Evolutionary conservation across 345 rosid species (phyloP).

Genomic region (Trapa bicornis): DNA sequence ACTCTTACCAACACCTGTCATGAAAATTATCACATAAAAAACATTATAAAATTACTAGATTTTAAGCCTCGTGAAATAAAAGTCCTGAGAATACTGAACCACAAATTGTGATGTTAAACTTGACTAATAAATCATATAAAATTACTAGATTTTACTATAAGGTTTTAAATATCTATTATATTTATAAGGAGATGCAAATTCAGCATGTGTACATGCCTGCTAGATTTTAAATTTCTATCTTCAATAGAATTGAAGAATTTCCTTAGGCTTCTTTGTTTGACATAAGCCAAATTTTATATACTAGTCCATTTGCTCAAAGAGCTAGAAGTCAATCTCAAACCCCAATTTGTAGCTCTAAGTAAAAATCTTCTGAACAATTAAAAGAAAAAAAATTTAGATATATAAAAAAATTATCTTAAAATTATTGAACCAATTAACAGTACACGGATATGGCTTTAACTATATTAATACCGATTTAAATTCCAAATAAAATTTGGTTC

Average conservation of each 20-base stretch:
- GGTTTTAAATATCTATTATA: background rate
- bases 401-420: background rate
- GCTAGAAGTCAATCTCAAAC: background rate
- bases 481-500: background rate
- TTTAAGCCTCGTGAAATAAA: too few relatives aligned
- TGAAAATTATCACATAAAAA: slow-evolving; percentile 3
- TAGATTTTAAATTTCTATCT: background rate
- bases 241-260: background rate
- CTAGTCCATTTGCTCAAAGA: background rate
- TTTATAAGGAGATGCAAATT: background rate
- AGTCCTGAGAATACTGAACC: too few relatives aligned
- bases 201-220: background rate
- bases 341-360: background rate
- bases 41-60: background rate
- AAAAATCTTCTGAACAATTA: background rate
- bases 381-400: background rate
- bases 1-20: slow-evolving; percentile 75
- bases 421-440: background rate
- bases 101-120: too few relatives aligned
- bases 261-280: too few relatives aligned
- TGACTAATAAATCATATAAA: too few relatives aligned
- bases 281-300: background rate
- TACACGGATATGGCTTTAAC: background rate
- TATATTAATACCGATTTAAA: background rate
- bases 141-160: background rate